Percentiles rank a stretch among this genome's conserved stretches.
phyloP scores from a whole-genome alignment of 768 basidiomycete species.

The Lactarius sp. region DNA sequence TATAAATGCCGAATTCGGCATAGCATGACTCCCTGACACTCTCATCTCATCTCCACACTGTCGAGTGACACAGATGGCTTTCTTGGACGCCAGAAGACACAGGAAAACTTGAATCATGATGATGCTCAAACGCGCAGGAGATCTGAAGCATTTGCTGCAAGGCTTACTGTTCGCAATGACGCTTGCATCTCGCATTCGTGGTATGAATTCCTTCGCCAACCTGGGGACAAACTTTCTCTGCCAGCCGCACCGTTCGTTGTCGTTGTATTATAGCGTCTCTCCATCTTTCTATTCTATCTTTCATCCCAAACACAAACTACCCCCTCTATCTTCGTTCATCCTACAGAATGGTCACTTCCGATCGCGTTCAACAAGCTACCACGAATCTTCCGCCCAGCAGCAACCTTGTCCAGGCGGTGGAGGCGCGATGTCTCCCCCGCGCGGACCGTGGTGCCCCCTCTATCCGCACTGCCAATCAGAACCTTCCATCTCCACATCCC shows the following conservation, averaged over 20 bases:
- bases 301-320: conserved; percentile 7
- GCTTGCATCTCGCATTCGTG: background rate
- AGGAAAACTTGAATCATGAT: background rate
- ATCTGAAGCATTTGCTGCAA: background rate
- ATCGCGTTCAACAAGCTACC: background rate
- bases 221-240: background rate
- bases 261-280: background rate
- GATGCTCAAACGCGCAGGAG: background rate
- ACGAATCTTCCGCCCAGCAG: background rate
- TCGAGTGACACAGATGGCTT: too few relatives aligned
- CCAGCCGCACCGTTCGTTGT: background rate
- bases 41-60: too few relatives aligned
- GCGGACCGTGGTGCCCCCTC: background rate
- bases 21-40: too few relatives aligned
- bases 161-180: too few relatives aligned
- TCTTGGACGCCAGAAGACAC: too few relatives aligned
- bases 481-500: background rate
- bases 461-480: background rate
- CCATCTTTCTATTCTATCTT: background rate
- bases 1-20: too few relatives aligned
- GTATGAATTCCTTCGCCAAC: conserved; percentile 12
- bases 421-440: background rate
- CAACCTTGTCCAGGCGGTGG: background rate
- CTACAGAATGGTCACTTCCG: conserved; percentile 1
- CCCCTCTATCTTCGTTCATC: background rate